Base-by-base conservation (phyloP, 371 early-diverging fungal species). In the Saksenaea vasiformis region DNA sequence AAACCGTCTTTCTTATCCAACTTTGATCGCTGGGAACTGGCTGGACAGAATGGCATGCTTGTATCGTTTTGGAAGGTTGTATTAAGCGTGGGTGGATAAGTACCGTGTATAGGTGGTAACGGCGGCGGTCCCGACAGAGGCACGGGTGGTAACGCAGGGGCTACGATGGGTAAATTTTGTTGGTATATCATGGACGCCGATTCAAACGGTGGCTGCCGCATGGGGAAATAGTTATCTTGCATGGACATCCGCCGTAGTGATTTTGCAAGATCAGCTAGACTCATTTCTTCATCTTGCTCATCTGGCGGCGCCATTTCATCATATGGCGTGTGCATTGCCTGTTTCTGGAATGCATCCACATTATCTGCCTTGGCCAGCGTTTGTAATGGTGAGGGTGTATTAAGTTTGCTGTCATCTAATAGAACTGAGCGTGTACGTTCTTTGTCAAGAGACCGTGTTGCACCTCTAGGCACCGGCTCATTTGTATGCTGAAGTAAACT, bases 271-370 rank as follows among this genome's bases (percentile, higher is more conserved):
- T 78, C 78, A 14, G 76, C 76, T 4, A 78, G 51, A 44, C 73
- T 74, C 69, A 71, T 71, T 1, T 74, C 70, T 66, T 71, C 70
- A 36, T 74, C 73, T 38, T 72, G 75, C 22, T 71, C 67, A 4
- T 65, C 65, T 14, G 56, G 15, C 37, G 51, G 15, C 35, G 17
- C 26, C 22, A 35, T 35, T 19, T 43, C n/a, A 41, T 56, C 34
- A 28, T n/a, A 24, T 7, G 22, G 47, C 37, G 26, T 38, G 17
- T 26, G 68, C 54, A 47, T 41, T 15, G 55, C 17, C n/a, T 60
- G 65, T 38, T 58, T 58, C 17, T 65, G 60, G 7, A 60, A 41
- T n/a, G 43, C 55, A 41, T 55, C 31, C 44, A 60, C 19, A 34
- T 35, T 60, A 7, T 60, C 66, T n/a, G 66, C 60, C 34, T 56